These are phyloP conservation scores for Anisodus tanguticus DNA, from an alignment of 257 asterid genomes.

Conservation along the genomic window DNA sequence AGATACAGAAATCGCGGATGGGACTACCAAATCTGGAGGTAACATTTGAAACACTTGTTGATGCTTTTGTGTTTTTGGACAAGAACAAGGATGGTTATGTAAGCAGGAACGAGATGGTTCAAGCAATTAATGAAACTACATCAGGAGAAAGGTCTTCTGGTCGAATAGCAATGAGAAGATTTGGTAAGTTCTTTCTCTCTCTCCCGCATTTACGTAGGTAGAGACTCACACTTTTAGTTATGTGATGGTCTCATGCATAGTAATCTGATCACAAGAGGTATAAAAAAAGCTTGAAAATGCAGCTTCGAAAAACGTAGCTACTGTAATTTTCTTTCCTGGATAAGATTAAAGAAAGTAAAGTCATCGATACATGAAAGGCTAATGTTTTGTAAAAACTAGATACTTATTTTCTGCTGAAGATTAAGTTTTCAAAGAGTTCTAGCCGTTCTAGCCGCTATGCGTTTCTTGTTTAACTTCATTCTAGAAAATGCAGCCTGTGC, in stretches of 20 bases:
- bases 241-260: neutral
- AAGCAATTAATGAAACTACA: constrained; percentile 72
- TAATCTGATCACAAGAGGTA: neutral
- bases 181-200: constrained; percentile 54
- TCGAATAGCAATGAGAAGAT: constrained; percentile 87
- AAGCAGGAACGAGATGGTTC: constrained; percentile 80
- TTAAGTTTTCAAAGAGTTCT: neutral
- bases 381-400: neutral
- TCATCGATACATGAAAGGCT: neutral
- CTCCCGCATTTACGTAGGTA: neutral
- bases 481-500: constrained; percentile 8
- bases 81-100: constrained; percentile 88
- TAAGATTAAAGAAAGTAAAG: neutral
- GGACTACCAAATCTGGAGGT: constrained; percentile 75
- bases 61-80: constrained; percentile 84
- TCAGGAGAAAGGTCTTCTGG: constrained; percentile 87
- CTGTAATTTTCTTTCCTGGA: neutral
- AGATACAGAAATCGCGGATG: constrained; percentile 56
- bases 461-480: neutral
- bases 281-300: neutral
- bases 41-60: constrained; percentile 81
- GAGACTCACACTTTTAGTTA: neutral
- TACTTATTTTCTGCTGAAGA: neutral
- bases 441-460: neutral
- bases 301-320: neutral